Evolutionary conservation across 2,329 filamentous ascomycete genomes (phyloP), one percentile per base, ranked within the genome.

Genomic region (Beauveria sp.): DNA sequence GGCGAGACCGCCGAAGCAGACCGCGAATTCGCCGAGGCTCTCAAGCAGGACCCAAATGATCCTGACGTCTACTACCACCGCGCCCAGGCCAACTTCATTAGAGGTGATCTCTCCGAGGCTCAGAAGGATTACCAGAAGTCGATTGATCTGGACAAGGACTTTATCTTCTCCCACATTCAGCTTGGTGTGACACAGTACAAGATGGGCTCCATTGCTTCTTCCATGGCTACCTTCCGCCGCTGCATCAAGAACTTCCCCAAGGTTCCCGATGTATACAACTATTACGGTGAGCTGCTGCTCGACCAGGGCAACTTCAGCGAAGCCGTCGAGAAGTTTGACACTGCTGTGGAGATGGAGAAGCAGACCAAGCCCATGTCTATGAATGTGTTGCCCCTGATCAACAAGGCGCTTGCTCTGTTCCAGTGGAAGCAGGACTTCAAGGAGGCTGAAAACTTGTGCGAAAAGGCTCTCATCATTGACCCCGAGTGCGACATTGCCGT

Each of bases 151-250:
- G 95, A 99, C 80, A 85, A 86, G 68, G 87, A 91, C 67, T 99
- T 99, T 77, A 99, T 99, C 79, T 99, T 96, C 84, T 98, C 93
- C 8, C 95, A 99, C 79, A 99, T 99, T 71, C 95, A 99, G 77
- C 90, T 99, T 49, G 95, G 95, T 74, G 95, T 99, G 58, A 99
- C 95, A 55, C 95, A 99, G 78, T 99, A 99, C 82, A 99, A 99
- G 87, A 96, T 98, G 89, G 95, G 95, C 67, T 96, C 91, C 34
- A 90, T 99, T 62, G 95, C 95, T 8, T 97, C 93, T 9, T 96
- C 93, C 52, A 98, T 98, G 92, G 93, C 95, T 42, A 99, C 95
- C 6, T 98, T 99, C 87, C 86, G 93, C 69, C 85, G 93, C 65
- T 96, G 92, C 76, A 93, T 97, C 75, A 99, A 98, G 87, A 97